These are phyloP conservation scores for Nemania diffusa DNA, from an alignment of 2,329 filamentous ascomycete species.

Conservation along the genomic window DNA sequence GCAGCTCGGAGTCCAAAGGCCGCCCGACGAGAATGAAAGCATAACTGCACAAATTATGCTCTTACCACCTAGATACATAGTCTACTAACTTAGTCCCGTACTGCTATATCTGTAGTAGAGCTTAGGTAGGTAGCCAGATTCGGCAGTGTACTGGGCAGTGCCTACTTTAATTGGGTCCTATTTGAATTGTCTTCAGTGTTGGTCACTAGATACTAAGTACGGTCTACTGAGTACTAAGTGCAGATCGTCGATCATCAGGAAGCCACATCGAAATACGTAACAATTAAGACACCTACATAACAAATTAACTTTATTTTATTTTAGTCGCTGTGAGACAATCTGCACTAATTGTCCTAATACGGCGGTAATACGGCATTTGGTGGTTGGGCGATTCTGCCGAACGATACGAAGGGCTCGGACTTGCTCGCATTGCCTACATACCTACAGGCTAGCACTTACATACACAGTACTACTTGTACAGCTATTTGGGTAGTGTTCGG, in stretches of 20 bases:
- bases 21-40: background rate
- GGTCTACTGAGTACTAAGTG: background rate
- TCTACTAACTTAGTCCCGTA: background rate
- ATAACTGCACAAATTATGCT: background rate
- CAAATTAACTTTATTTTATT: background rate
- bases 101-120: background rate
- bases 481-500: background rate
- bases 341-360: background rate
- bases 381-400: background rate
- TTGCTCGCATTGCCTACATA: background rate
- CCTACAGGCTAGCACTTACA: no score
- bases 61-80: background rate
- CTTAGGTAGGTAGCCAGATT: background rate
- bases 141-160: background rate
- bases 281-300: background rate
- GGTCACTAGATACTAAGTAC: background rate
- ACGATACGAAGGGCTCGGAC: background rate
- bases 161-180: background rate
- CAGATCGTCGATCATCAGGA: background rate
- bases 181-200: background rate
- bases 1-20: background rate
- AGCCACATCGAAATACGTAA: background rate
- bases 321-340: background rate
- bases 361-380: background rate
- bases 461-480: background rate